Evolutionary conservation across 2,329 filamentous ascomycete genomes (phyloP).

Genomic region (Aspergillus flavus): DNA sequence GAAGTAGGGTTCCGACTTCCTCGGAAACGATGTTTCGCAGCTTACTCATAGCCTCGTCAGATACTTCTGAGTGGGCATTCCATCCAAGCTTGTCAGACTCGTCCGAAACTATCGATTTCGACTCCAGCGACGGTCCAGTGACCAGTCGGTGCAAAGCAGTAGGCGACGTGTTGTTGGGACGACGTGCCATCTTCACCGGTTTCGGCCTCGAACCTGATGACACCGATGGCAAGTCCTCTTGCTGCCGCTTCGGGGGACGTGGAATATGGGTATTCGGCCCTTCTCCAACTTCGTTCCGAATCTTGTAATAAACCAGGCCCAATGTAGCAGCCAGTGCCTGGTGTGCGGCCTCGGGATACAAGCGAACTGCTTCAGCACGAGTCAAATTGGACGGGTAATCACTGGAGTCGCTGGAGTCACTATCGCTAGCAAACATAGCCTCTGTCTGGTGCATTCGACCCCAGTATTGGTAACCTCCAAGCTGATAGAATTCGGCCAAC

Average conservation of each 20-base stretch:
- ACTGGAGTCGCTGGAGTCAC: constrained; percentile 43
- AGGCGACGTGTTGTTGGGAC: constrained; percentile 34
- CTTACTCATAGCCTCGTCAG: constrained; percentile 42
- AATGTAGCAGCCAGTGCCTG: constrained; percentile 43
- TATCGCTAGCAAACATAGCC: constrained; percentile 32
- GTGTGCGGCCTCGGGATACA: constrained; percentile 43
- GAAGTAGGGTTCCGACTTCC: constrained; percentile 37
- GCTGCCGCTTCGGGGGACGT: constrained; percentile 39
- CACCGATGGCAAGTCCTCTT: constrained; percentile 37
- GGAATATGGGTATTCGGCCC: constrained; percentile 30
- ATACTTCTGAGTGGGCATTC: constrained; percentile 40
- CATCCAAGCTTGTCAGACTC: constrained; percentile 38
- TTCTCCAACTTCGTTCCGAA: constrained; percentile 44
- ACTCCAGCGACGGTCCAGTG: constrained; percentile 37
- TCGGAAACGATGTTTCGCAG: constrained; percentile 40
- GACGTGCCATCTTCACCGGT: constrained; percentile 38
- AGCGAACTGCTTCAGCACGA: constrained; percentile 38
- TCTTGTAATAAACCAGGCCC: constrained; percentile 46
- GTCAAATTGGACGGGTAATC: constrained; percentile 38
- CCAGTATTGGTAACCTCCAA: constrained; percentile 45
- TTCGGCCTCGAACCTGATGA: constrained; percentile 37
- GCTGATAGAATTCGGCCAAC: constrained; percentile 44
- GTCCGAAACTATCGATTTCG: constrained; percentile 35
- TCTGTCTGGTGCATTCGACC: constrained; percentile 37
- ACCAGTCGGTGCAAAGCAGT: constrained; percentile 34